phyloP scores from a whole-genome alignment of 108 stramenopile genomes.

The Hondaea fermentalgiana region DNA sequence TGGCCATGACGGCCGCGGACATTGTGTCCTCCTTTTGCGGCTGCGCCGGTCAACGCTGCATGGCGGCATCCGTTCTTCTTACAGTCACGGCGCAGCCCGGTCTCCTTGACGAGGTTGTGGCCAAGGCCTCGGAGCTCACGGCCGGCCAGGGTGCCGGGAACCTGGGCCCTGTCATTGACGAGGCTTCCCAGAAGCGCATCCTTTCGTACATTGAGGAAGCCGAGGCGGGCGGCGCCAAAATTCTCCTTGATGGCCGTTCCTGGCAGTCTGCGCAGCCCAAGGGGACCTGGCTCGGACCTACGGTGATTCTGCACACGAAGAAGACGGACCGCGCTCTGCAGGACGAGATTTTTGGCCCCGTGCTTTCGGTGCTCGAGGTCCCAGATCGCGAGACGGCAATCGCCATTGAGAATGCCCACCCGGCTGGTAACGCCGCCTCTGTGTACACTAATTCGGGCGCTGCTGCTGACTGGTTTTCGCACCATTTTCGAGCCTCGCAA shows the following conservation, averaged over 20 bases:
- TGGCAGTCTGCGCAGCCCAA: conserved; percentile 31
- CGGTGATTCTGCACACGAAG: conserved; percentile 66
- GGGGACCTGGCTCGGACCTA: conserved; percentile 49
- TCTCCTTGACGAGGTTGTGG: conserved; percentile 55
- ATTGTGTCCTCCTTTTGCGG: conserved; percentile 80
- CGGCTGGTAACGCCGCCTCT: conserved; percentile 88
- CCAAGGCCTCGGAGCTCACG: conserved; percentile 60
- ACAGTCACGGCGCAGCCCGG: conserved; percentile 55
- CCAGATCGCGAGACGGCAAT: conserved; percentile 78
- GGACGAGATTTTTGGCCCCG: conserved; percentile 91
- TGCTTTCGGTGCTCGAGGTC: conserved; percentile 66
- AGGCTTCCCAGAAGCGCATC: conserved; percentile 62
- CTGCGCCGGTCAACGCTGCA: conserved; percentile 80
- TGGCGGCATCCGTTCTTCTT: conserved; percentile 86
- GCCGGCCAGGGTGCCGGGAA: conserved; percentile 70
- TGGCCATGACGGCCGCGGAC: conserved; percentile 69
- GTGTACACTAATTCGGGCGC: conserved; percentile 83
- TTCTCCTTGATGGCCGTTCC: conserved; percentile 77
- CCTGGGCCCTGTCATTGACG: conserved; percentile 78
- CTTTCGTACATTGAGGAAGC: conserved; percentile 67
- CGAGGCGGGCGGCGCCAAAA: conserved; percentile 60
- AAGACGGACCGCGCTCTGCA: conserved; percentile 59
- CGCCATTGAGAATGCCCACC: conserved; percentile 81
- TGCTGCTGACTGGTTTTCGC: conserved; percentile 79
- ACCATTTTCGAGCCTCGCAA: conserved; percentile 68